Base-by-base conservation (phyloP, 805 yeast genomes). In the Debaryomyces maramus region DNA sequence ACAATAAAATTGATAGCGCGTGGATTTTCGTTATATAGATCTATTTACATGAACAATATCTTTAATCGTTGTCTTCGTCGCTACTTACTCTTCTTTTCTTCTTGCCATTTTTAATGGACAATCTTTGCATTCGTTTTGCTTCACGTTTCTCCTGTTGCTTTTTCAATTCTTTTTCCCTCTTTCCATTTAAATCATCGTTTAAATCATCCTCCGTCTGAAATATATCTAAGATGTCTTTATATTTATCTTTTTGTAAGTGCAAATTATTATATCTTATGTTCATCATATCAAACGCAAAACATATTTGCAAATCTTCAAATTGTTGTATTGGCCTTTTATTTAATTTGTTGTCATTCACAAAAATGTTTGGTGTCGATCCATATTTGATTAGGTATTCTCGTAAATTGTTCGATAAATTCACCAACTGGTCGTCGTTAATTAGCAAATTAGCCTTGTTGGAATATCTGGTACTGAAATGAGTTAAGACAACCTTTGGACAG, bases 381-480 rank as follows among this genome's bases (percentile, higher is more conserved):
- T 53, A 50, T 14, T 48, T 49, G 2, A 45, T 49, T 32, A 70
- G 52, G 48, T 70, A 70, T 10, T 48, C 40, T 34, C 50, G 50
- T 41, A 69, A 50, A 21, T 58, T 53, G 5, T 34, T 30, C 3
- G 61, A 54, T 29, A 56, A 46, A 16, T 38, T 29, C 5, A 41
- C 39, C 35, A 66, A 59, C 15, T 62, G 50, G 4, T 44, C 52
- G 14, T 48, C 44, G 33, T 52, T 51, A 5, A 51, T 45, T 1
- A 63, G 48, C 37, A 67, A 60, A 41, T 60, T 60, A 27, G 59
- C 63, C 27, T 59, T 58, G 40, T 61, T 66, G 5, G 72, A 63
- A 45, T 88, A 93, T 46, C 99, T 73, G 47, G 93, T 95, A 42
- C 96, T 85, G 65, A 93, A 90, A 65, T 93, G 99, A 0, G 99